phyloP scores from a whole-genome alignment of 75 land plant species.

The Chamaecyparis obtusa region DNA sequence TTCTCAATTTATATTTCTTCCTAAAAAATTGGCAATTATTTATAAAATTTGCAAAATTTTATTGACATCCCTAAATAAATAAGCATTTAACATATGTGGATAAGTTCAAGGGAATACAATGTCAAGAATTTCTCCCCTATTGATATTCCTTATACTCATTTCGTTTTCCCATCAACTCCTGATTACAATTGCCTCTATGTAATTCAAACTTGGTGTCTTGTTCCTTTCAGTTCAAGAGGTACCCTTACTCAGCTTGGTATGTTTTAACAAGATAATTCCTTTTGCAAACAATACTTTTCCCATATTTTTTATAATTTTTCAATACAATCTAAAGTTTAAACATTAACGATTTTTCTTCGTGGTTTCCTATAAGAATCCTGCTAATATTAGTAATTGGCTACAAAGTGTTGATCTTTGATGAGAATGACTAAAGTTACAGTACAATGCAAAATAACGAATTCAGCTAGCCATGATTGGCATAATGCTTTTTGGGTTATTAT shows the following conservation, averaged over 20 bases:
- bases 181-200: neutral
- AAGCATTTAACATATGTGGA: neutral
- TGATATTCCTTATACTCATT: neutral
- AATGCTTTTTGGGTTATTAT: neutral
- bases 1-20: neutral
- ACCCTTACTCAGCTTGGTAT: neutral
- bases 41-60: neutral
- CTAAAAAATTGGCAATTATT: neutral
- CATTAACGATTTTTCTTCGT: neutral
- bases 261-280: neutral
- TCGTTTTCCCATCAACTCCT: neutral
- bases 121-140: neutral
- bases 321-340: neutral
- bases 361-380: neutral
- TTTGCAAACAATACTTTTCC: neutral
- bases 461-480: neutral
- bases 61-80: neutral
- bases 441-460: neutral
- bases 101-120: neutral
- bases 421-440: neutral
- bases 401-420: neutral
- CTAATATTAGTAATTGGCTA: neutral
- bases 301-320: neutral
- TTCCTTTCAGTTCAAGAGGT: neutral
- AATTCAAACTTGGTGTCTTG: neutral